Conservation (phyloP, 2,329 filamentous ascomycete genomes). For the Periconia macrospinosa region DNA sequence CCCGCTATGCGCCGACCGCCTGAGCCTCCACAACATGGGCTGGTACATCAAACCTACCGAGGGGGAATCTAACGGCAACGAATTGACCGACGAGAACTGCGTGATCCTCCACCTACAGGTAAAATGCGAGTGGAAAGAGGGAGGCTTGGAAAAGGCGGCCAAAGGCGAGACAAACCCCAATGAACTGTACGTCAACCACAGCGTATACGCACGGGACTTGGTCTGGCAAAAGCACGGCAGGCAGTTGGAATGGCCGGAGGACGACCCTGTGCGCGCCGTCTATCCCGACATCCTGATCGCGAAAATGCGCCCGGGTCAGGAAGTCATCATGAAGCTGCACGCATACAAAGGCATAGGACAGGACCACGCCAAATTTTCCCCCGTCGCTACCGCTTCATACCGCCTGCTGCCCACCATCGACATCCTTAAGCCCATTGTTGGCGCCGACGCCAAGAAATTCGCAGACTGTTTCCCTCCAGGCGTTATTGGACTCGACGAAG, state of each 20-base stretch:
- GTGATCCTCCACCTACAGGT: conserved; percentile 76
- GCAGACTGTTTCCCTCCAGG: conserved; percentile 84
- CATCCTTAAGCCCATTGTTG: conserved; percentile 81
- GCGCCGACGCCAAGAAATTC: conserved; percentile 86
- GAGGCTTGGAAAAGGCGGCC: conserved; percentile 59
- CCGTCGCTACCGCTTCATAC: conserved; percentile 93
- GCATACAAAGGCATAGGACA: conserved; percentile 92
- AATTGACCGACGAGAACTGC: conserved; percentile 79
- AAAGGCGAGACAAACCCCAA: conserved; percentile 76
- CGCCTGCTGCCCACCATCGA: conserved; percentile 85
- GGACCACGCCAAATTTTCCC: conserved; percentile 96
- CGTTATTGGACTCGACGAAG: conserved; percentile 77
- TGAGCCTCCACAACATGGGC: conserved; percentile 78
- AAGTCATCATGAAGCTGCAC: conserved; percentile 84
- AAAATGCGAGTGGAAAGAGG: conserved; percentile 76
- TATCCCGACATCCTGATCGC: conserved; percentile 94
- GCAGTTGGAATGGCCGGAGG: conserved; percentile 37
- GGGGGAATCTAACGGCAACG: conserved; percentile 38
- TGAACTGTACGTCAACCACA: conserved; percentile 83
- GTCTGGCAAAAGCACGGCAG: conserved; percentile 74
- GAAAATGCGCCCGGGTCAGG: conserved; percentile 89
- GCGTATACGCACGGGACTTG: conserved; percentile 61
- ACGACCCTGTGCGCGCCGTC: conserved; percentile 68
- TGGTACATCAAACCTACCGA: conserved; percentile 75
- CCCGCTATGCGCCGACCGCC: conserved; percentile 77